Base-by-base conservation (phyloP, 768 basidiomycete species). In the Lactarius sp. region DNA sequence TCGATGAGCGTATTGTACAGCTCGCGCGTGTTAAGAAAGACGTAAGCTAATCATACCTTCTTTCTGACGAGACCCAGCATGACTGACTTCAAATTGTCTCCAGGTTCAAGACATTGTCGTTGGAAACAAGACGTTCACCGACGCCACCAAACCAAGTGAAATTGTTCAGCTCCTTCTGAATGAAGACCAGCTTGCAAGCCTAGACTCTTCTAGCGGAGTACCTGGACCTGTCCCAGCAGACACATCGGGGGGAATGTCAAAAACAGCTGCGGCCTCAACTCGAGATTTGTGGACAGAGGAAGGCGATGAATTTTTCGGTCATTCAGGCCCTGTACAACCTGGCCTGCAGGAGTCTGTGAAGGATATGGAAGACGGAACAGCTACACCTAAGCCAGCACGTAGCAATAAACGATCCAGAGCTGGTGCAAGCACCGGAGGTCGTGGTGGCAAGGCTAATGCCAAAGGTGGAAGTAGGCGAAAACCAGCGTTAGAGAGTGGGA, bases 31-130 rank as follows among this genome's bases (percentile, higher is more conserved):
- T 94, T 62, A 97, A 97, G 80, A 97, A 97, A 85, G 94, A 97
- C 71, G 94, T 92, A 70, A 71, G 84, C 75, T 12, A 8, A 8
- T 27, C 41, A 49, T 14, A 36, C 44, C 44, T 57, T 49, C 54
- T 57, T 60, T 20, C 22, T 39, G 14, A 60, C 39, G 62, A 57
- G 57, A 66, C 61, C 47, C 61, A 33, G 36, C n/a, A 51, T 52
- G 42, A 42, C 56, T 64, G 33, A 63, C 59, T 22, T 61, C 34
- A 47, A 22, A 41, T 41, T 14, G 9, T 36, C 47, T n/a, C 9
- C 64, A 95, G 93, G 95, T 98, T 5, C 97, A 98, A 85, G 97
- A 99, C 70, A 96, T 98, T 64, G 97, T 99, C 57, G 97, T 99
- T 8, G 97, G 97, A 57, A 95, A 92, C 77, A 98, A 97, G 76